Evolutionary conservation across 2,329 filamentous ascomycete genomes (phyloP).

Genomic region (Arthrinium puccinioides): DNA sequence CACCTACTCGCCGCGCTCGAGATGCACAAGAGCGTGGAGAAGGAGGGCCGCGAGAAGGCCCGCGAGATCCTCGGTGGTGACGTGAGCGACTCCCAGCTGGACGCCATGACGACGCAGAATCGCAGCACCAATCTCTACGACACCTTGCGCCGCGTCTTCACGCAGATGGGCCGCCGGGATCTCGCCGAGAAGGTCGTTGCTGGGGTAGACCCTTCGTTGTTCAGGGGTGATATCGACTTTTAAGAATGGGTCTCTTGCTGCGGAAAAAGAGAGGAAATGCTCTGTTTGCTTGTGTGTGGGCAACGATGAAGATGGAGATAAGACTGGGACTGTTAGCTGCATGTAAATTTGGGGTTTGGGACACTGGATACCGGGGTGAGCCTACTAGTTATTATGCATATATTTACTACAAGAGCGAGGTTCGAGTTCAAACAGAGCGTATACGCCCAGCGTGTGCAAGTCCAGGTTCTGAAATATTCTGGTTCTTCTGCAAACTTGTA

Average conservation of each 20-base stretch:
- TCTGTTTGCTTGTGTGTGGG: too few relatives aligned
- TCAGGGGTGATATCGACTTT: conserved; percentile 89
- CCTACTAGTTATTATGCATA: too few relatives aligned
- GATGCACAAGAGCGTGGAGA: conserved; percentile 93
- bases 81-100: conserved; percentile 62
- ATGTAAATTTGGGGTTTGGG: too few relatives aligned
- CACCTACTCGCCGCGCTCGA: conserved; percentile 86
- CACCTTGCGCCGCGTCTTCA: conserved; percentile 89
- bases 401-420: too few relatives aligned
- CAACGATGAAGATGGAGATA: too few relatives aligned
- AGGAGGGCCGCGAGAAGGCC: conserved; percentile 74
- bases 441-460: too few relatives aligned
- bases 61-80: conserved; percentile 67
- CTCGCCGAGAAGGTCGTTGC: conserved; percentile 79
- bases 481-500: too few relatives aligned
- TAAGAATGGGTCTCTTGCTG: conserved; percentile 21
- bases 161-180: conserved; percentile 86
- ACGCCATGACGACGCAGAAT: conserved; percentile 89
- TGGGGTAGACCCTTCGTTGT: conserved; percentile 84
- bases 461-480: too few relatives aligned
- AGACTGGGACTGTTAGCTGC: too few relatives aligned
- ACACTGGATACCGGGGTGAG: too few relatives aligned
- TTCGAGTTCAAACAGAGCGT: too few relatives aligned
- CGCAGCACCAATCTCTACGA: conserved; percentile 96
- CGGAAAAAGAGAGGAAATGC: too few relatives aligned